These are phyloP conservation scores for Lepiota venenata DNA, from an alignment of 768 basidiomycete genomes.

Conservation along the genomic window DNA sequence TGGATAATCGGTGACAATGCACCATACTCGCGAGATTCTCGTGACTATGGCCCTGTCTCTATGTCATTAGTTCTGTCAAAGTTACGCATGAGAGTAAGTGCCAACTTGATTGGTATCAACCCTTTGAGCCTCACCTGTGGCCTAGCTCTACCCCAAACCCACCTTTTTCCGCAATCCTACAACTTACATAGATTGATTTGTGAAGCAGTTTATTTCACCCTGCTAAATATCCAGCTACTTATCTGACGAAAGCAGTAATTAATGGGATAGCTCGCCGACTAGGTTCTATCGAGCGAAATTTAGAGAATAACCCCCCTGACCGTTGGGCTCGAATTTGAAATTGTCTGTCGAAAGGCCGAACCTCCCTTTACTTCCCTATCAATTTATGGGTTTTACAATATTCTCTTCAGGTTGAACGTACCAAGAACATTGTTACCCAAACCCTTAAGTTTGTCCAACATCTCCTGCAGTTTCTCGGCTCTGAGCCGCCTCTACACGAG, in stretches of 20 bases:
- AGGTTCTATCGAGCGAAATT: slow-evolving; percentile 60
- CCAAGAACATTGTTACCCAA: slow-evolving; percentile 90
- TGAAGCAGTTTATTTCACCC: background rate
- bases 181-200: slow-evolving; percentile 32
- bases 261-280: background rate
- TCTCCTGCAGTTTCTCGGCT: slow-evolving; percentile 87
- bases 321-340: slow-evolving; percentile 94
- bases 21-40: slow-evolving; percentile 79
- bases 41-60: slow-evolving; percentile 91
- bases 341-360: slow-evolving; percentile 96
- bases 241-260: background rate
- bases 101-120: background rate
- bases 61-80: slow-evolving; percentile 71
- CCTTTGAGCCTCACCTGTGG: background rate
- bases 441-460: slow-evolving; percentile 90
- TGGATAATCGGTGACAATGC: slow-evolving; percentile 94
- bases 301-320: slow-evolving; percentile 94
- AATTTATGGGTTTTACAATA: background rate
- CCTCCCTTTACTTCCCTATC: slow-evolving; percentile 49
- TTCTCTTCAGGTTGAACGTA: slow-evolving; percentile 22
- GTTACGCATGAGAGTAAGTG: slow-evolving; percentile 59
- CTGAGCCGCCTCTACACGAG: slow-evolving; percentile 71
- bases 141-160: slow-evolving; percentile 45
- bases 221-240: background rate
- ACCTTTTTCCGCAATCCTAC: slow-evolving; percentile 41